Evolutionary conservation across 1,284 basidiomycete genomes (phyloP).

Genomic region (Entoloma clypeatum): DNA sequence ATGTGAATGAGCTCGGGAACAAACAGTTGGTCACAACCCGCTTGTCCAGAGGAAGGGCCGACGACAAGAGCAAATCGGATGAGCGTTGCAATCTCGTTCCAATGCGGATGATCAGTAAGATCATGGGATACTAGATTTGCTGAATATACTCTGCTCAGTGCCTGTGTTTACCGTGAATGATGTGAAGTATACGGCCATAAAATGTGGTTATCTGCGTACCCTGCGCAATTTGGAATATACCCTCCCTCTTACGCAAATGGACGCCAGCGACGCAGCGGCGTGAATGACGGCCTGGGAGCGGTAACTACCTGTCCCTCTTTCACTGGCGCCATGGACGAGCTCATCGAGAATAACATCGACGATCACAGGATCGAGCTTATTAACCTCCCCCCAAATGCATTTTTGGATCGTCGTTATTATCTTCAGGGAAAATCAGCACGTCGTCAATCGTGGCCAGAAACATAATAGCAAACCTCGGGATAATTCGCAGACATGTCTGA

Average conservation of each 20-base stretch:
- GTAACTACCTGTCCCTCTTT: constrained; percentile 72
- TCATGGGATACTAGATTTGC: constrained; percentile 45
- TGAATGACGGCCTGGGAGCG: constrained; percentile 76
- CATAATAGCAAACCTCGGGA: constrained; percentile 50
- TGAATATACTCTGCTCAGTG: constrained; percentile 68
- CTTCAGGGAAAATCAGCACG: constrained; percentile 34
- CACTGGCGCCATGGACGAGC: constrained; percentile 73
- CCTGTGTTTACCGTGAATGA: constrained; percentile 36
- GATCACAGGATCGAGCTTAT: constrained; percentile 60
- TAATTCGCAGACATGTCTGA: constrained; percentile 73
- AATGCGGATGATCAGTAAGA: constrained; percentile 70
- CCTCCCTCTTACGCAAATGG: constrained; percentile 74
- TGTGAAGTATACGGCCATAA: background rate
- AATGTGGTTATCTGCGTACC: constrained; percentile 35
- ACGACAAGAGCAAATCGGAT: constrained; percentile 71
- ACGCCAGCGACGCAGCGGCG: constrained; percentile 70
- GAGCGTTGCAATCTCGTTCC: constrained; percentile 82
- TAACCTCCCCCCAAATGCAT: constrained; percentile 74
- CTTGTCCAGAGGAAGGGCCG: constrained; percentile 62
- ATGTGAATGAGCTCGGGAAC: constrained; percentile 81
- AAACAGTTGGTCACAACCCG: constrained; percentile 70
- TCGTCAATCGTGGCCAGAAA: background rate
- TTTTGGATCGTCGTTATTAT: constrained; percentile 66
- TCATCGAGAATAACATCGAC: constrained; percentile 76
- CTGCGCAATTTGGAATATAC: constrained; percentile 77